Evolutionary conservation across 192 early-diverging fungal species (phyloP).

Genomic region (Coemansia nantahalensis): DNA sequence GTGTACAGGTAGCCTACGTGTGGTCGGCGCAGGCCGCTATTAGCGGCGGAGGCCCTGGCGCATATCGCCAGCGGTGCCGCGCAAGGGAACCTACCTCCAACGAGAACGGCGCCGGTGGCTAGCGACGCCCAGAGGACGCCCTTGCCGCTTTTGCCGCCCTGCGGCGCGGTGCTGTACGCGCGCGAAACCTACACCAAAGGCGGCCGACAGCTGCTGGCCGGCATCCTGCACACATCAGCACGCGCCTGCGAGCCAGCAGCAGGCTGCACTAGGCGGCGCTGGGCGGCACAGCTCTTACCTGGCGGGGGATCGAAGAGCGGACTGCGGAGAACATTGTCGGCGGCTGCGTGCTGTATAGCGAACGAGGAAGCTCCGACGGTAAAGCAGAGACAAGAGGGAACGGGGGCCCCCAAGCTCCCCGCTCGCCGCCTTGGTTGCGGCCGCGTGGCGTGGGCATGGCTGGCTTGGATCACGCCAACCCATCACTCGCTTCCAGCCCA

Average conservation of each 20-base stretch:
- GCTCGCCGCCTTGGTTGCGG: too few relatives aligned
- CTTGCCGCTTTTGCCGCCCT: conserved; percentile 19
- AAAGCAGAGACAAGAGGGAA: too few relatives aligned
- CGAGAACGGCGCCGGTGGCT: conserved; percentile 45
- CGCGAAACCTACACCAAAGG: conserved; percentile 30
- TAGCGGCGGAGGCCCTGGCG: conserved; percentile 2
- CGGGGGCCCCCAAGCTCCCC: too few relatives aligned
- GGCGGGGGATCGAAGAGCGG: conserved; percentile 36
- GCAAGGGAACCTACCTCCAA: conserved; percentile 37
- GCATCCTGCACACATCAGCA: background rate
- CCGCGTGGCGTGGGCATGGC: too few relatives aligned
- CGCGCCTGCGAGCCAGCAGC: background rate
- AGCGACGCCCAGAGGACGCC: conserved; percentile 42
- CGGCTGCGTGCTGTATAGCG: too few relatives aligned
- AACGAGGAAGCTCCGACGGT: too few relatives aligned
- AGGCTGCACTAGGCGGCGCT: too few relatives aligned
- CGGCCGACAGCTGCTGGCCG: background rate
- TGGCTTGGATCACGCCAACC: too few relatives aligned
- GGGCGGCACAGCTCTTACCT: conserved; percentile 18
- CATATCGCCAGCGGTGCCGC: background rate
- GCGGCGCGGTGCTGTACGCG: conserved; percentile 41
- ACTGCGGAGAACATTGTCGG: conserved; percentile 31
- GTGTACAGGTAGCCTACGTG: conserved; percentile 47
- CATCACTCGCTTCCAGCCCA: too few relatives aligned
- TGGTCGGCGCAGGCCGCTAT: background rate